A percentile compares a stretch with the other conserved stretches of the same genome.
phyloP scores from a whole-genome alignment of 108 stramenopile genomes.

The Hondaea fermentalgiana region DNA sequence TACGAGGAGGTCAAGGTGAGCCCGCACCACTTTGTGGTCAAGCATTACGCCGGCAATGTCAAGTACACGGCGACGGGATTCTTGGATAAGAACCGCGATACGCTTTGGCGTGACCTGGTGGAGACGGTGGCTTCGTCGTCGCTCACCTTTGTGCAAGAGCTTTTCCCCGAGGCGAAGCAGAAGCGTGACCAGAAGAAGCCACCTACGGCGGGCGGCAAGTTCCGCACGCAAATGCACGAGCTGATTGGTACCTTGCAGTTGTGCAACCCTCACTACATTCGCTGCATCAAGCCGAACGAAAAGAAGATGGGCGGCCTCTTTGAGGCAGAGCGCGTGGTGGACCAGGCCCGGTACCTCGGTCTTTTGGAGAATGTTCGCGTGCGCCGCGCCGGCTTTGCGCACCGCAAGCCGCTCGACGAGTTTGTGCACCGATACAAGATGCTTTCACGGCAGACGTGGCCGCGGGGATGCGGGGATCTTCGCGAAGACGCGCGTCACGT shows the following conservation, averaged over 20 bases:
- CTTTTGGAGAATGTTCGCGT: constrained; percentile 32
- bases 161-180: background rate
- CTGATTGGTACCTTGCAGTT: constrained; percentile 12
- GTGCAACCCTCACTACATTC: constrained; percentile 23
- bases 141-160: background rate
- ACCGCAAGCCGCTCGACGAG: background rate
- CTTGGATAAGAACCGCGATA: constrained; percentile 33
- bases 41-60: constrained; percentile 36
- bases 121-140: background rate
- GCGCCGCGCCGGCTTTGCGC: constrained; percentile 24
- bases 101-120: constrained; percentile 1
- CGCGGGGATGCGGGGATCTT: background rate
- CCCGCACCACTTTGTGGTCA: constrained; percentile 27
- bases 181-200: constrained; percentile 13
- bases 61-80: constrained; percentile 22
- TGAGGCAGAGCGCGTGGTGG: constrained; percentile 24
- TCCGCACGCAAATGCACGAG: constrained; percentile 34
- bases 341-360: constrained; percentile 29
- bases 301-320: background rate
- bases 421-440: constrained; percentile 26
- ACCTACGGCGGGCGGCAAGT: constrained; percentile 38
- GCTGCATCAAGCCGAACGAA: constrained; percentile 33
- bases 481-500: background rate
- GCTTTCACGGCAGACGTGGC: background rate
- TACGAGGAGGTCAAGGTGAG: constrained; percentile 20